Conservation (phyloP, 208 protist species). For the Leishmania aethiopica region DNA sequence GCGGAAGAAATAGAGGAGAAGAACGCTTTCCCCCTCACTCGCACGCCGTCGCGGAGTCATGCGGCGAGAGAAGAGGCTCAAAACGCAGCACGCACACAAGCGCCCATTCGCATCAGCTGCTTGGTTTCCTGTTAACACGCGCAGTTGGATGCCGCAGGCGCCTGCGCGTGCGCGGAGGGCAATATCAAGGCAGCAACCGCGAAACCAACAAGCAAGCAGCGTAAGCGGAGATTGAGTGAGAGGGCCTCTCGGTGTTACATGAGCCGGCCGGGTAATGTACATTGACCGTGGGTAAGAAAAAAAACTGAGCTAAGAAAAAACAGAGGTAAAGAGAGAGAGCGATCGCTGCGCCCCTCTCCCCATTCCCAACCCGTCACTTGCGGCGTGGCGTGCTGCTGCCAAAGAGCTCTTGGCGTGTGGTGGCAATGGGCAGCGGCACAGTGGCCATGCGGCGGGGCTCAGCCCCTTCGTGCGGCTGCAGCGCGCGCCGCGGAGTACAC, state of each 20-base stretch:
- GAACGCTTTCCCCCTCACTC: neutral
- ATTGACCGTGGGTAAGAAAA: neutral
- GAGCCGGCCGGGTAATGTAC: neutral
- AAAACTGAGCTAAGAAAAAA: neutral
- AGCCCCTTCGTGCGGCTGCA: slow-evolving; percentile 1
- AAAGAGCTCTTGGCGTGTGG: slow-evolving; percentile 31
- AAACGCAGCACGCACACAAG: neutral
- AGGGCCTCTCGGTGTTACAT: neutral
- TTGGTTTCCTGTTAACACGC: neutral
- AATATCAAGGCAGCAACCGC: neutral
- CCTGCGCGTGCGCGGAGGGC: neutral
- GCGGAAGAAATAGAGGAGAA: neutral
- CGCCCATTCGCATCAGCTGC: neutral
- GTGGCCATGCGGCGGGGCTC: slow-evolving; percentile 27
- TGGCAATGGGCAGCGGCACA: slow-evolving; percentile 28
- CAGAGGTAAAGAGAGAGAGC: neutral
- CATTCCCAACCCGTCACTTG: neutral
- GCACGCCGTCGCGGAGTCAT: neutral
- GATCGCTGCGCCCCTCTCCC: no score
- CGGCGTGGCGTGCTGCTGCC: neutral
- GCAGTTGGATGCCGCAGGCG: neutral
- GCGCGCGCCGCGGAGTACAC: slow-evolving; percentile 1
- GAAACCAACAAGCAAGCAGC: neutral
- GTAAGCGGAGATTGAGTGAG: neutral
- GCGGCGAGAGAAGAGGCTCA: neutral